These are phyloP conservation scores for Fusarium cyanostomum DNA, from an alignment of 2,329 filamentous ascomycete genomes.

Conservation along the genomic window DNA sequence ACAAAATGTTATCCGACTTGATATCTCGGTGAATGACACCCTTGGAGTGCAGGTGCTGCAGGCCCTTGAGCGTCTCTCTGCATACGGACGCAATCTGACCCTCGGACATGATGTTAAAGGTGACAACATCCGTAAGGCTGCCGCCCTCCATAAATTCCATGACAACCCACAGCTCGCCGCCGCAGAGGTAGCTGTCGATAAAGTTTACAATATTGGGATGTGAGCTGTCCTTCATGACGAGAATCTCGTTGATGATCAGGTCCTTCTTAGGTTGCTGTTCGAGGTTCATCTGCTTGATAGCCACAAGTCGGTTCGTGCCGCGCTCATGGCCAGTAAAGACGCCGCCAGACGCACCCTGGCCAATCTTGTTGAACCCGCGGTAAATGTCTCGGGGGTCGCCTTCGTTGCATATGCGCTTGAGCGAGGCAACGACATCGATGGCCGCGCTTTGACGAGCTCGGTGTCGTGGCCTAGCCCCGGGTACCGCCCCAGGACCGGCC, in stretches of 20 bases:
- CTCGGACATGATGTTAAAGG: conserved; percentile 99
- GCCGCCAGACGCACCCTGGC: conserved; percentile 94
- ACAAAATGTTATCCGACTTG: conserved; percentile 97
- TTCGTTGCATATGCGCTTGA: conserved; percentile 89
- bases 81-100: conserved; percentile 97
- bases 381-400: conserved; percentile 91
- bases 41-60: conserved; percentile 97
- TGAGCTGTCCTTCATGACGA: conserved; percentile 99
- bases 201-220: conserved; percentile 99
- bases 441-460: conserved; percentile 80
- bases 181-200: conserved; percentile 93
- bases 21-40: conserved; percentile 98
- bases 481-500: conserved; percentile 49
- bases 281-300: conserved; percentile 99
- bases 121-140: conserved; percentile 96
- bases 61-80: conserved; percentile 87
- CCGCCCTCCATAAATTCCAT: conserved; percentile 99
- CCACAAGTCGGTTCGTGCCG: conserved; percentile 85
- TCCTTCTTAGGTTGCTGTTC: conserved; percentile 99
- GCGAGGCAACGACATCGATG: conserved; percentile 81
- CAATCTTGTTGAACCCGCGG: conserved; percentile 90
- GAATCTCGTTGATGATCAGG: conserved; percentile 97
- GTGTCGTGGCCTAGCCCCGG: conserved; percentile 76
- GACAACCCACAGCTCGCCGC: conserved; percentile 94
- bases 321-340: conserved; percentile 92